phyloP scores from a whole-genome alignment of 2,329 filamentous ascomycete genomes.

The Diaporthe sp. region DNA sequence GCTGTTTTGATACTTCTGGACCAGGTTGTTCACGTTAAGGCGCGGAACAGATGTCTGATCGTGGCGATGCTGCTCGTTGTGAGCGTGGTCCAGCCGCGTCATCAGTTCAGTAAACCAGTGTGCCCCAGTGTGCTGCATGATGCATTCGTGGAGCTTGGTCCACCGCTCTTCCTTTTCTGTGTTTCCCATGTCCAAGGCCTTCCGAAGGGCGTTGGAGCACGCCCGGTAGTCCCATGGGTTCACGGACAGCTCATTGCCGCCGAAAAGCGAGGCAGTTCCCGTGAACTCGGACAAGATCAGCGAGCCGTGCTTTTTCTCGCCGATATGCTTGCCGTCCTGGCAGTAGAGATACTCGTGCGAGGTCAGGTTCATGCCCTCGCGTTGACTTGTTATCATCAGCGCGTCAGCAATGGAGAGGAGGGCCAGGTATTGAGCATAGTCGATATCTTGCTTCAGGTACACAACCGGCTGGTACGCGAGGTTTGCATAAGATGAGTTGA shows the following conservation, averaged over 20 bases:
- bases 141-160: conserved; percentile 76
- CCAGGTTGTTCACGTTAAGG: conserved; percentile 74
- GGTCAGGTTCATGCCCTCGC: conserved; percentile 97
- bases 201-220: conserved; percentile 86
- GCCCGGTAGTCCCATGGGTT: conserved; percentile 96
- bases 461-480: conserved; percentile 92
- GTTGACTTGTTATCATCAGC: conserved; percentile 93
- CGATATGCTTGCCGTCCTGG: conserved; percentile 80
- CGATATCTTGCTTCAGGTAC: conserved; percentile 94
- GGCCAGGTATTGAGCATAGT: conserved; percentile 92
- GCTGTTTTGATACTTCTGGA: conserved; percentile 73
- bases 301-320: conserved; percentile 83
- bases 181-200: conserved; percentile 81
- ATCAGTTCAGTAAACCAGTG: conserved; percentile 87
- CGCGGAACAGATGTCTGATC: conserved; percentile 90
- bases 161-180: conserved; percentile 81
- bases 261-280: conserved; percentile 88
- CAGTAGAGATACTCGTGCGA: conserved; percentile 95
- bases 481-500: conserved; percentile 92
- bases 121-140: conserved; percentile 84
- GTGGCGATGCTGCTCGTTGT: conserved; percentile 85
- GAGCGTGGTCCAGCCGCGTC: conserved; percentile 76
- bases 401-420: conserved; percentile 90
- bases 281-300: conserved; percentile 96
- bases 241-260: conserved; percentile 81